A percentile compares a stretch with the other conserved stretches of the same genome.
Conservation (phyloP, 2,329 filamentous ascomycete species). For the Epichloe gansuensis region DNA sequence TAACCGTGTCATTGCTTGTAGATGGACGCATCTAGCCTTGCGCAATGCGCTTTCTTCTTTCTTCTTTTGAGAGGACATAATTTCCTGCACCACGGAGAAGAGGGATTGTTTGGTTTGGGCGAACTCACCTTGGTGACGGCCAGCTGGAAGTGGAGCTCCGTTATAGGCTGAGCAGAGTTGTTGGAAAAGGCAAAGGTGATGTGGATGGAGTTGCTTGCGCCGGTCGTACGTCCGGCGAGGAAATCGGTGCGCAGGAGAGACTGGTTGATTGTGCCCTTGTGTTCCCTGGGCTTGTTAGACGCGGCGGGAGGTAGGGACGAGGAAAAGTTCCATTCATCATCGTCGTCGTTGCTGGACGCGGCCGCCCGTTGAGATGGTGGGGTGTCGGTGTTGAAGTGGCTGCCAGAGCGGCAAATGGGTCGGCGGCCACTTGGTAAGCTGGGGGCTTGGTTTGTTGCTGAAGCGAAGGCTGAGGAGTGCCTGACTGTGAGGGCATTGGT, state of each 20-base stretch:
- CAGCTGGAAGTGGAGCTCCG: conserved; percentile 78
- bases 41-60: too few species aligned
- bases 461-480: conserved; percentile 38
- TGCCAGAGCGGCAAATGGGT: conserved; percentile 42
- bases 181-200: conserved; percentile 79
- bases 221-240: conserved; percentile 47
- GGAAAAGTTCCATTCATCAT: conserved; percentile 91
- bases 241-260: conserved; percentile 63
- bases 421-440: conserved; percentile 27
- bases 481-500: conserved; percentile 37
- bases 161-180: conserved; percentile 55
- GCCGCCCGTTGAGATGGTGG: conserved; percentile 15
- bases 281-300: conserved; percentile 42
- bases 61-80: too few species aligned
- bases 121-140: conserved; percentile 74
- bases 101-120: too few species aligned
- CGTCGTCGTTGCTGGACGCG: conserved; percentile 57
- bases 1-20: neutral
- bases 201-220: conserved; percentile 45
- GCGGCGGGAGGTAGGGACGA: conserved; percentile 63
- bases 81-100: too few species aligned
- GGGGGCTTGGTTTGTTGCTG: conserved; percentile 35
- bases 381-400: conserved; percentile 15
- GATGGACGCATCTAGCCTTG: too few species aligned
- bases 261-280: conserved; percentile 57